Percentiles rank a stretch among this genome's conserved stretches.
phyloP scores from a whole-genome alignment of 2,329 filamentous ascomycete species.

The Botryotinia calthae region DNA sequence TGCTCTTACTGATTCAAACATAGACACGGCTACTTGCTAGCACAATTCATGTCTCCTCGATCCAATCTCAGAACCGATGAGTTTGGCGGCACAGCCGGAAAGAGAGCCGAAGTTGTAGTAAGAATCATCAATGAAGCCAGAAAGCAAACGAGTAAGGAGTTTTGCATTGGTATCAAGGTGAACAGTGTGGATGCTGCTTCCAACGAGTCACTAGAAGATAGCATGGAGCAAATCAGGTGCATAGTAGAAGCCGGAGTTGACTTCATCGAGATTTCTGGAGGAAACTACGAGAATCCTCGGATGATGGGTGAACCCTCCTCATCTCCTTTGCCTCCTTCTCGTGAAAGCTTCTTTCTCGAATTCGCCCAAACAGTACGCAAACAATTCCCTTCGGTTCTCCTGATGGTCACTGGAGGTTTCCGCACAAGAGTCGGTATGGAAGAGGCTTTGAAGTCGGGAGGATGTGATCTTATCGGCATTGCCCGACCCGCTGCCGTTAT shows the following conservation, averaged over 20 bases:
- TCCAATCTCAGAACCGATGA: conserved; percentile 65
- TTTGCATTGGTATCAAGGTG: conserved; percentile 54
- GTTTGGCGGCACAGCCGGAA: conserved; percentile 69
- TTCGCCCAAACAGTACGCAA: conserved; percentile 55
- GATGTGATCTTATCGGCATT: conserved; percentile 51
- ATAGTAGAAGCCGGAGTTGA: conserved; percentile 54
- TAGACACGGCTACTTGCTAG: conserved; percentile 69
- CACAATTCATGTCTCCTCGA: conserved; percentile 65
- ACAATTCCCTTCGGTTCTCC: conserved; percentile 44
- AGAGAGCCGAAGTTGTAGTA: conserved; percentile 63
- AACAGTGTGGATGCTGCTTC: conserved; percentile 54
- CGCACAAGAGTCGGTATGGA: conserved; percentile 51
- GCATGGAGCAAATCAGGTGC: conserved; percentile 55
- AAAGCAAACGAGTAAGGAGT: conserved; percentile 33
- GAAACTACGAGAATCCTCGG: conserved; percentile 53
- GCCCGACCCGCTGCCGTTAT: conserved; percentile 47
- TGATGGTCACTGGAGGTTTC: conserved; percentile 64
- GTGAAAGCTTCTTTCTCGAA: conserved; percentile 68
- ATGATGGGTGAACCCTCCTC: conserved; percentile 27
- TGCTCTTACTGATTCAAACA: conserved; percentile 33
- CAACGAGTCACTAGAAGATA: conserved; percentile 47
- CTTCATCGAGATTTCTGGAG: conserved; percentile 66
- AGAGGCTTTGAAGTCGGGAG: conserved; percentile 45
- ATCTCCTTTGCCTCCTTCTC: conserved; percentile 44
- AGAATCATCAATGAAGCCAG: conserved; percentile 65